Evolutionary conservation across 2,329 filamentous ascomycete genomes (phyloP), one percentile per base, ranked within the genome.

Genomic region (Xylaria sp.): DNA sequence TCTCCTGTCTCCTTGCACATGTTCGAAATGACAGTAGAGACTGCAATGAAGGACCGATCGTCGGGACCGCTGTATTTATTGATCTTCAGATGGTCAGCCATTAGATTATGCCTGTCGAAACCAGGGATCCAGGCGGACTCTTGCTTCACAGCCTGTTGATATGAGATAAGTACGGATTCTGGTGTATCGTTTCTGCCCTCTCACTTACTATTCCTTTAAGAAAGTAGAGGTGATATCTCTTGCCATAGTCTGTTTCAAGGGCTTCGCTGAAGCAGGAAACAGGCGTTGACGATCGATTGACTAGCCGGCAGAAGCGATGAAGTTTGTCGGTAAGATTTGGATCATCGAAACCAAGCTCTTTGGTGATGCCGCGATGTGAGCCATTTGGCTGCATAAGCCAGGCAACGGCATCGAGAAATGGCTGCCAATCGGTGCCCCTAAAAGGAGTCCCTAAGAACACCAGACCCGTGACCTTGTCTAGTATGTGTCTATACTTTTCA

Each of bases 401-500:
- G 10, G 58, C 54, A 37, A 57, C 44, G 1, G 7, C 51, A 19
- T 54, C 49, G 6, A 54, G 54, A 5, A 60, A 37, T 16, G 2
- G 23, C 37, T 60, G 58, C 51, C 50, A 57, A 4, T 51, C 47
- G 8, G 58, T 60, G 42, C 58, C 58, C 35, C 58, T 47, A 16
- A 60, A 57, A n/a, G 54, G 58, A 23, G 58, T 60, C 11, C 54
- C 58, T 16, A 60, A 51, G 30, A 54, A 49, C n/a, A 19, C 46
- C 10, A 60, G 56, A 2, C 58, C 54, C 18, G 57, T 51, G 1
- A 44, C 53, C 2, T 13, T 52, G 18, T n/a, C 47, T 44, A 55
- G 52, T 9, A 60, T 23, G 19, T 55, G 37, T 23, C 47, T 52
- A 13, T 57, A 34, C 11, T 48, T 6, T 42, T 58, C 55, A 1